Percentiles rank a stretch among this genome's conserved stretches.
Evolutionary conservation across 1,139 yeast species (phyloP).

Genomic region (Taphrina confusa): DNA sequence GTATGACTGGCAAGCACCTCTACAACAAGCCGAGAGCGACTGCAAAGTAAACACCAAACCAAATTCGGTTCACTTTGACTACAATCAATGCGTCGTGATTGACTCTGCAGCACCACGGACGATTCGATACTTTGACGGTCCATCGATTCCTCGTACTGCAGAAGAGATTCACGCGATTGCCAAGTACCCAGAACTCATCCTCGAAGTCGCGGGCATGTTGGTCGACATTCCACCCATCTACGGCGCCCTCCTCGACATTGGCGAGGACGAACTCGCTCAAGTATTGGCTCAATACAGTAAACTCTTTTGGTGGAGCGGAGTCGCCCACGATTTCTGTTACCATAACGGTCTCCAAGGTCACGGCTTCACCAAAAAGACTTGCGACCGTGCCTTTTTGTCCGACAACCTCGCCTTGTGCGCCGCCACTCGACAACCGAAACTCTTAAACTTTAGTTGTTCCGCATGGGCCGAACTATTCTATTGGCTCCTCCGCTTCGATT

Average conservation of each 20-base stretch:
- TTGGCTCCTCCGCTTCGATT: background rate
- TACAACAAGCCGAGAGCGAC: conserved; percentile 5
- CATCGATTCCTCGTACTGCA: background rate
- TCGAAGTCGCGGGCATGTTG: background rate
- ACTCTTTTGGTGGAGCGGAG: conserved; percentile 10
- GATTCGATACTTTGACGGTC: conserved; percentile 1
- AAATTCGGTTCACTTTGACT: background rate
- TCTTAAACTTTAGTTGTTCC: background rate
- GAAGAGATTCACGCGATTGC: conserved; percentile 1
- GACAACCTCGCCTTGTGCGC: background rate
- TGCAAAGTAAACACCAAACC: background rate
- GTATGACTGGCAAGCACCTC: background rate
- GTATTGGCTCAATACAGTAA: background rate
- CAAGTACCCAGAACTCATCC: background rate
- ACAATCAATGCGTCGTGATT: conserved; percentile 1
- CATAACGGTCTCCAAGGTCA: background rate
- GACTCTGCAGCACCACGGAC: background rate
- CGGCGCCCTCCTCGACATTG: background rate
- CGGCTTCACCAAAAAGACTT: background rate
- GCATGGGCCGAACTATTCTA: conserved; percentile 9
- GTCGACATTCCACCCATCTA: conserved; percentile 3
- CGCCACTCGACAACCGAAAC: background rate
- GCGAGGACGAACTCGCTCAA: background rate
- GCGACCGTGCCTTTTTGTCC: background rate
- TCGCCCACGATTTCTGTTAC: conserved; percentile 1